These are phyloP conservation scores for Pichia sp. DNA, from an alignment of 1,139 yeast species.

Conservation along the genomic window DNA sequence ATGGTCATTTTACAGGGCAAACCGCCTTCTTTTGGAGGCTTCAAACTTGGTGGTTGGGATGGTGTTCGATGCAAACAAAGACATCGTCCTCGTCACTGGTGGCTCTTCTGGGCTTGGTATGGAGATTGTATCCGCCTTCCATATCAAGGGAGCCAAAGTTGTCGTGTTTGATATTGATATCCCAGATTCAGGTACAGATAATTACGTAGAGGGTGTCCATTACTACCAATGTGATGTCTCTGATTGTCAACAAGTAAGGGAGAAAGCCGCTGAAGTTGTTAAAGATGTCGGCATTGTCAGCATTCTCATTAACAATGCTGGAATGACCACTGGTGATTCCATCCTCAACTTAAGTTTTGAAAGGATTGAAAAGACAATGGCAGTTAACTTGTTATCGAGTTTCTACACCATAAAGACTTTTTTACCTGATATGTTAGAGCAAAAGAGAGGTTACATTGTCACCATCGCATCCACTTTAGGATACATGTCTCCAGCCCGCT, in stretches of 20 bases:
- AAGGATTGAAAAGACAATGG: slow-evolving; percentile 54
- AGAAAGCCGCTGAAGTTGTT: slow-evolving; percentile 33
- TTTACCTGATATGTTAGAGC: slow-evolving; percentile 62
- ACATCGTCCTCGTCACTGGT: slow-evolving; percentile 74
- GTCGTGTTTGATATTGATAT: slow-evolving; percentile 55
- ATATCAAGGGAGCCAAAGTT: slow-evolving; percentile 37
- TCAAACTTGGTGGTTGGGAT: slow-evolving; percentile 42
- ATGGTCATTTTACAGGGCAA: slow-evolving; percentile 21
- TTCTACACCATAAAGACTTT: slow-evolving; percentile 65
- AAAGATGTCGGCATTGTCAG: slow-evolving; percentile 53
- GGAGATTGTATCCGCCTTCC: slow-evolving; percentile 46
- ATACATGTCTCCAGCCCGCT: slow-evolving; percentile 72
- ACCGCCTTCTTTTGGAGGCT: slow-evolving; percentile 28
- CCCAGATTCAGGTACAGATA: slow-evolving; percentile 30
- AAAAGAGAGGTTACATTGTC: slow-evolving; percentile 65
- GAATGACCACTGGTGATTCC: slow-evolving; percentile 53
- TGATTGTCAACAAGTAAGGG: slow-evolving; percentile 34
- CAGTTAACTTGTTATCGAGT: slow-evolving; percentile 61
- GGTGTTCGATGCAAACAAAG: slow-evolving; percentile 41
- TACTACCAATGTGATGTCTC: slow-evolving; percentile 70
- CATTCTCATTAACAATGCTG: slow-evolving; percentile 78
- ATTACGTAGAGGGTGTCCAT: slow-evolving; percentile 34
- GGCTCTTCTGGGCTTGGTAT: slow-evolving; percentile 73
- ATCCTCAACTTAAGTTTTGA: slow-evolving; percentile 45
- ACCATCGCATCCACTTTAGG: slow-evolving; percentile 83